Evolutionary conservation across 2,329 filamentous ascomycete species (phyloP).

Genomic region (Cucurbitaria berberidis): DNA sequence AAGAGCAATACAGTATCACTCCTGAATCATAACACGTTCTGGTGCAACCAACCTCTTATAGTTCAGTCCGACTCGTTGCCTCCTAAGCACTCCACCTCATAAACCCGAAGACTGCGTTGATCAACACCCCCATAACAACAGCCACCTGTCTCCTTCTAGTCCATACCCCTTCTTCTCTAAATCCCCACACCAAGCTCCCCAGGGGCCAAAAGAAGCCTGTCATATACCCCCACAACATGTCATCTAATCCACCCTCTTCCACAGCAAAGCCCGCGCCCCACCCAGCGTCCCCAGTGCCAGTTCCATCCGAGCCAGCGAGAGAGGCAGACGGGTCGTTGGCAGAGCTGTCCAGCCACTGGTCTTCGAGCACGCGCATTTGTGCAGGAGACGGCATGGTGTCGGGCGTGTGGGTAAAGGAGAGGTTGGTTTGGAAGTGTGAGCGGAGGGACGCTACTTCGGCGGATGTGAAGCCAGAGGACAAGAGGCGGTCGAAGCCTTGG

Average conservation of each 20-base stretch:
- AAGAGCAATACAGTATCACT: too few relatives aligned
- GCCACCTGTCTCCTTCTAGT: conserved; percentile 83
- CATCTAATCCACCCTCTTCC: conserved; percentile 72
- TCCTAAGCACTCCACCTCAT: conserved; percentile 61
- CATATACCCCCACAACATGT: conserved; percentile 84
- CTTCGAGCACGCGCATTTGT: conserved; percentile 78
- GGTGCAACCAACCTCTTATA: not conserved
- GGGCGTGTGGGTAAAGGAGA: conserved; percentile 80
- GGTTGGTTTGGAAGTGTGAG: conserved; percentile 86
- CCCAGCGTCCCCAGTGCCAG: conserved; percentile 42
- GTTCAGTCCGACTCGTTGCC: not conserved
- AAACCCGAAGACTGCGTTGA: conserved; percentile 79
- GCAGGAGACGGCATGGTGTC: conserved; percentile 86
- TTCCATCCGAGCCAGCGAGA: conserved; percentile 45
- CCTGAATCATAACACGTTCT: not conserved
- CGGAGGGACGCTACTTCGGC: conserved; percentile 84
- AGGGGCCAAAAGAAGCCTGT: conserved; percentile 96
- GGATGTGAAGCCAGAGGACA: conserved; percentile 79
- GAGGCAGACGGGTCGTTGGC: conserved; percentile 55
- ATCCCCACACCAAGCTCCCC: conserved; percentile 82
- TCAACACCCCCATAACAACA: conserved; percentile 80
- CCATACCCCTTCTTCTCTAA: conserved; percentile 87
- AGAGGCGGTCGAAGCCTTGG: conserved; percentile 86
- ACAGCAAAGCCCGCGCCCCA: conserved; percentile 61
- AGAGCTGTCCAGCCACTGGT: conserved; percentile 81